Evolutionary conservation across 2,329 filamentous ascomycete species (phyloP), one percentile per base, ranked within the genome.

Genomic region (Diaporthe batatas): DNA sequence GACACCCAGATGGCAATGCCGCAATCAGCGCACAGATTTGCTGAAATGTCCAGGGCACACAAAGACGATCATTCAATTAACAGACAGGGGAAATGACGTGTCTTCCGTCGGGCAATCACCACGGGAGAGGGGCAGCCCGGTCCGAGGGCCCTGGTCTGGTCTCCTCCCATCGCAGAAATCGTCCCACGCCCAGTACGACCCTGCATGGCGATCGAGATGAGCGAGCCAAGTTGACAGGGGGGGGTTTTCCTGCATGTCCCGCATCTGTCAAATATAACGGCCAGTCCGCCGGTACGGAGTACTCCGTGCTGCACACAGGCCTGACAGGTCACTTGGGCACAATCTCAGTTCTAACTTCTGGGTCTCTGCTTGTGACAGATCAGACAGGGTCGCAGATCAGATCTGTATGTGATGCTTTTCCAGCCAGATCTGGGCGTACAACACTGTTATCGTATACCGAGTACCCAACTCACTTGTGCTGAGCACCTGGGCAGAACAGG

Each of bases 141-240:
- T 67, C 53, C 62, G n/a, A 53, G 32, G 25, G 62, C 44, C 62
- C 62, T 65, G 44, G 44, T 39, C 62, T 36, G 11, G 2, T 34
- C 10, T 14, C 59, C 10, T 14, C 59, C 29, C 44, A 51, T 65
- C 62, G 29, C 44, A 65, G 44, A 14, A 36, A 36, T 39, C 44
- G 44, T 67, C 62, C 62, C 62, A 67, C 47, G 16, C 2, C 1
- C 62, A 21, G 8, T 67, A 25, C 62, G 14, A 67, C 62, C 62
- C 62, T 67, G 62, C 62, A 67, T 29, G 62, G 18, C 8, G 62
- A 67, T 67, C 62, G 62, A 67, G 62, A 53, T 67, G 62, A 67
- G 62, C 47, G 14, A 67, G 62, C 62, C 62, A 67, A 53, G 47
- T 67, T 32, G 8, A 67, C 62, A 53, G 32, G 44, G 42, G 42